phyloP scores from a whole-genome alignment of 2,329 filamentous ascomycete species.

The Pseudocercospora musae region DNA sequence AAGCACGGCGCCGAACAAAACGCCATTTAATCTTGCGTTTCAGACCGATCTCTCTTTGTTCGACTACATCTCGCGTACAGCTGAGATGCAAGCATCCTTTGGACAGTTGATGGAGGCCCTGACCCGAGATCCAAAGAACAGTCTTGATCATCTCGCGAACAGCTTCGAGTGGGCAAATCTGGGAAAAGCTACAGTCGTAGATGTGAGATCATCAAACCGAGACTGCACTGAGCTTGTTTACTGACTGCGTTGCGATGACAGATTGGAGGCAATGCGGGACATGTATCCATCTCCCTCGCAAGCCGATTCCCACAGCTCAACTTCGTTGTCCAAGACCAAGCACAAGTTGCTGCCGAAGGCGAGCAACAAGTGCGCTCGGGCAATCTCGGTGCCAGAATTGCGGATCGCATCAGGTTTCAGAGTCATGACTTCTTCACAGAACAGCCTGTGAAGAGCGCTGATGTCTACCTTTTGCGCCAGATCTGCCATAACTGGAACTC shows the following conservation, averaged over 20 bases:
- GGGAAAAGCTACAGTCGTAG: neutral
- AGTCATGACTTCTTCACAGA: constrained; percentile 29
- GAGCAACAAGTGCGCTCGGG: neutral
- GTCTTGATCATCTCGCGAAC: neutral
- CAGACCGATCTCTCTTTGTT: neutral
- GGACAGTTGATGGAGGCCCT: neutral
- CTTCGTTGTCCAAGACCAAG: constrained; percentile 11
- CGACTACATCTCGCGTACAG: neutral
- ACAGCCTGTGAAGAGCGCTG: constrained; percentile 27
- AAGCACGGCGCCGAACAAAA: neutral
- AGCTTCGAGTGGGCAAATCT: neutral
- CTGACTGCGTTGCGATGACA: neutral
- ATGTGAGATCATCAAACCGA: neutral
- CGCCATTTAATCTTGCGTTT: neutral
- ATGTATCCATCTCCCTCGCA: constrained; percentile 1
- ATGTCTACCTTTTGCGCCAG: constrained; percentile 24
- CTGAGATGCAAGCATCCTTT: neutral
- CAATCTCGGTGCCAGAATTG: neutral
- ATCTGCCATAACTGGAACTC: constrained; percentile 25
- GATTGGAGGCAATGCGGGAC: constrained; percentile 22
- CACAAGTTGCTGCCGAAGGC: neutral
- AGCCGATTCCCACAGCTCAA: constrained; percentile 3
- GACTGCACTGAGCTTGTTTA: neutral
- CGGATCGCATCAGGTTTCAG: constrained; percentile 4
- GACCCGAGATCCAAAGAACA: neutral